phyloP scores from a whole-genome alignment of 179 eudicot genomes.

The Silene coronaria region DNA sequence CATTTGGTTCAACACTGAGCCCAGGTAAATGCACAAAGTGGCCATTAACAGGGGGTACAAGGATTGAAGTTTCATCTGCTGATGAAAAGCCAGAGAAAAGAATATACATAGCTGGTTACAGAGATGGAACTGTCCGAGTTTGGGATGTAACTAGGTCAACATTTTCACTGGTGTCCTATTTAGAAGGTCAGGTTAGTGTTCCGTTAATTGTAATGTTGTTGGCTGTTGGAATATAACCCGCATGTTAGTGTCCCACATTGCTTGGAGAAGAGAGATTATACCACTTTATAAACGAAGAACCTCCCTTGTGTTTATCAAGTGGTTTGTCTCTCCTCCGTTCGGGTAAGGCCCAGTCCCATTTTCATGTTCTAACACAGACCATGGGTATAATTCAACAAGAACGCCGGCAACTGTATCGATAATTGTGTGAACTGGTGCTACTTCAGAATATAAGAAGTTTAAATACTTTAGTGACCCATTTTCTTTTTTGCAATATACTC shows the following conservation, averaged over 20 bases:
- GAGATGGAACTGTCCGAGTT: constrained; percentile 70
- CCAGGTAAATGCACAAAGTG: constrained; percentile 31
- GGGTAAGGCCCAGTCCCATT: too few species aligned
- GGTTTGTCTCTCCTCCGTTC: too few species aligned
- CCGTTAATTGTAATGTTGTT: constrained; percentile 1
- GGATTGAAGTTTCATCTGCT: constrained; percentile 24
- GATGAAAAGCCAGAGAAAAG: constrained; percentile 34
- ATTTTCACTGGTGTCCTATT: constrained; percentile 39
- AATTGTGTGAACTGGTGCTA: neutral
- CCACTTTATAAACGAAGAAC: too few species aligned
- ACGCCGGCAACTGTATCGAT: neutral
- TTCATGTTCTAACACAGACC: neutral
- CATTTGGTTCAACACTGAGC: constrained; percentile 25
- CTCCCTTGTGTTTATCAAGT: too few species aligned
- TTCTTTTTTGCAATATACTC: neutral
- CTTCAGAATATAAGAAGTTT: neutral
- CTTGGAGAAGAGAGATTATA: too few species aligned
- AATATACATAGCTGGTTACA: constrained; percentile 54
- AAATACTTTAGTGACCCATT: neutral
- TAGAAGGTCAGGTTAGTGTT: constrained; percentile 55
- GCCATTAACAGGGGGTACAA: constrained; percentile 67
- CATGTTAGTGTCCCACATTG: too few species aligned
- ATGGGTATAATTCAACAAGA: neutral
- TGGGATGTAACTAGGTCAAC: constrained; percentile 68
- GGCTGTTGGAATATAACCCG: neutral